Evolutionary conservation across 2,329 filamentous ascomycete genomes (phyloP), one percentile per base, ranked within the genome.

Genomic region (Phaeomoniella chlamydospora): DNA sequence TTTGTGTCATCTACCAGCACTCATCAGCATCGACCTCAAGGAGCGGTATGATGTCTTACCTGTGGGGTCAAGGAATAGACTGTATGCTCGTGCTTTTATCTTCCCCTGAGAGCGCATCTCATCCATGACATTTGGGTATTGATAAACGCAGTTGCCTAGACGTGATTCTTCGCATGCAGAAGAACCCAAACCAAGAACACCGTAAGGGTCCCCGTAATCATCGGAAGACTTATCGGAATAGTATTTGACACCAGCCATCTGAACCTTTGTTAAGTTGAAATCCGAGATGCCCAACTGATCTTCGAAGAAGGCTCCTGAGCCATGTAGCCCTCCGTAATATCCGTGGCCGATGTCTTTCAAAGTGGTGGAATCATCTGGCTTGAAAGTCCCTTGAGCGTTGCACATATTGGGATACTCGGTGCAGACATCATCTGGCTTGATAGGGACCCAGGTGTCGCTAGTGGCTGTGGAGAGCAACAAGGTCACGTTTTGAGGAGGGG

Each of bases 381-480:
- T 38, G 38, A 47, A 54, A 11, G 33, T 41, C 14, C 49, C 49
- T 2, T 43, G 29, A 9, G 31, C 14, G 30, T 40, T 41, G 33
- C 42, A 43, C 15, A 37, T 22, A 19, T 33, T 14, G 13, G 17
- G 34, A 4, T 38, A 31, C 33, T 43, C 31, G 18, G 37, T 18
- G 36, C 49, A 51, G 22, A 43, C 39, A n/a, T 44, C 37, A 18
- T 47, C 43, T 15, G 43, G 31, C 29, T 34, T 35, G 3, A 46
- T 39, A 4, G 47, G 46, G 29, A 80, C 69, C 75, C 76, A 80
- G 15, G 80, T 57, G 48, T 81, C 77, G 45, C 73, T 78, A 55
- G 74, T 79, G 34, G 77, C 77, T 4, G 77, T 80, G 53, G 80
- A 77, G 36, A 81, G 51, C 45, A 77, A 72, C 41, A 80, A 58